phyloP scores from a whole-genome alignment of 441 rosid species.

The Euphorbia schlechtendalii region DNA sequence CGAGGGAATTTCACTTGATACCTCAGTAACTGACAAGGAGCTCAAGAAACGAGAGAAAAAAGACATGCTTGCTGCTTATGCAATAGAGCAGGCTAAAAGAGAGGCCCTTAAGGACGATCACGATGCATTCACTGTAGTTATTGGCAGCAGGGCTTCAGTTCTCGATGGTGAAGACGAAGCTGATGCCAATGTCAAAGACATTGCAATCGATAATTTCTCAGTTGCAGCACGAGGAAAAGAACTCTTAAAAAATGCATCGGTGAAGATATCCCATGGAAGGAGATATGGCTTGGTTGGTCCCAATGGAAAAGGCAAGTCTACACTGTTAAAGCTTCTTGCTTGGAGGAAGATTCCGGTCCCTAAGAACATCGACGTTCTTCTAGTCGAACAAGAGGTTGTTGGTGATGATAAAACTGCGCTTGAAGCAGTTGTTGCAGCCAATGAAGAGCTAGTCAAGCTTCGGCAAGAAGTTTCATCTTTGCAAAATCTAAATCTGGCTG shows the following conservation, averaged over 20 bases:
- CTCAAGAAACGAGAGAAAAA: slow-evolving; percentile 74
- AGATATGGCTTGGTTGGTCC: slow-evolving; percentile 94
- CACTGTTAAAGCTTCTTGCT: slow-evolving; percentile 81
- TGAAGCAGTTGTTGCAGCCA: slow-evolving; percentile 81
- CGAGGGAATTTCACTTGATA: slow-evolving; percentile 43
- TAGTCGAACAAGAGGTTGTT: slow-evolving; percentile 90
- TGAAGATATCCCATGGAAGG: slow-evolving; percentile 89
- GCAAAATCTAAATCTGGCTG: slow-evolving; percentile 37
- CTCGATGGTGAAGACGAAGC: slow-evolving; percentile 79
- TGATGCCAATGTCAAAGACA: slow-evolving; percentile 83
- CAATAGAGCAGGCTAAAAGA: slow-evolving; percentile 46
- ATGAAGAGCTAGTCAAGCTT: slow-evolving; percentile 65
- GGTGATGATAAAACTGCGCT: slow-evolving; percentile 81
- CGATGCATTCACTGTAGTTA: slow-evolving; percentile 88
- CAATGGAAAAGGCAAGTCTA: slow-evolving; percentile 92
- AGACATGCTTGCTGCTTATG: slow-evolving; percentile 49
- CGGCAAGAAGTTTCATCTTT: slow-evolving; percentile 59
- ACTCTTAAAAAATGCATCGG: slow-evolving; percentile 67
- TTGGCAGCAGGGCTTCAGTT: slow-evolving; percentile 69
- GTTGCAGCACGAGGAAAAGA: slow-evolving; percentile 90
- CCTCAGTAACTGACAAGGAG: slow-evolving; percentile 56
- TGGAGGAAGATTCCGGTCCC: slow-evolving; percentile 98
- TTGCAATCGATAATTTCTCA: slow-evolving; percentile 70
- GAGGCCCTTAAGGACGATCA: slow-evolving; percentile 84
- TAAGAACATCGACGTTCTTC: slow-evolving; percentile 82